A percentile compares a stretch with the other conserved stretches of the same genome.
Evolutionary conservation across 1,284 basidiomycete species (phyloP).

Genomic region (Pyrrhoderma noxium): DNA sequence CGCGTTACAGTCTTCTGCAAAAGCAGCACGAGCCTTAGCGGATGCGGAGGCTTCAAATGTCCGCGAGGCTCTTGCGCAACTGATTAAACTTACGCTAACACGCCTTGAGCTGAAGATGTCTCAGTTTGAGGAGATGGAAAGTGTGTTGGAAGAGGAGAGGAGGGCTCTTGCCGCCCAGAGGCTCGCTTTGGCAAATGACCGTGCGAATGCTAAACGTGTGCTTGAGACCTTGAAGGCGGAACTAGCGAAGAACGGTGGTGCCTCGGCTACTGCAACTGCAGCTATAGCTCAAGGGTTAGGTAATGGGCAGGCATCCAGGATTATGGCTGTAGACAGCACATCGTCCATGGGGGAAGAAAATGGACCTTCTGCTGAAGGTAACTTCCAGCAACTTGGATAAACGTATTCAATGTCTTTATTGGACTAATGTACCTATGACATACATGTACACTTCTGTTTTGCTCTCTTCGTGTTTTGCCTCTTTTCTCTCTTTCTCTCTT

Average conservation of each 20-base stretch:
- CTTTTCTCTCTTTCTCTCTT: not conserved
- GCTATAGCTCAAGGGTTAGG: too few species aligned
- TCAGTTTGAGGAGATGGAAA: constrained; percentile 89
- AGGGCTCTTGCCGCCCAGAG: constrained; percentile 65
- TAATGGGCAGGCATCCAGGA: too few species aligned
- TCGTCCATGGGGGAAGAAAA: constrained; percentile 27
- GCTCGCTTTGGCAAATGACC: constrained; percentile 58
- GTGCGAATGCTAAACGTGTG: constrained; percentile 56
- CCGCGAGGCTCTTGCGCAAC: constrained; percentile 70
- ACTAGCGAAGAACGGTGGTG: constrained; percentile 36
- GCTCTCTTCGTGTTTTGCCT: constrained; percentile 1
- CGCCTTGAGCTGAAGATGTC: constrained; percentile 93
- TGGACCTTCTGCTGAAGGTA: constrained; percentile 29
- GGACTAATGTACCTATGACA: not conserved
- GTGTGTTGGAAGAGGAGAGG: constrained; percentile 81
- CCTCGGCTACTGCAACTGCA: too few species aligned
- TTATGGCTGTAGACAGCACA: constrained; percentile 21
- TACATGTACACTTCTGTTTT: constrained; percentile 1
- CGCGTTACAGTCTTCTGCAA: constrained; percentile 85
- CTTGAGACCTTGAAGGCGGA: constrained; percentile 58
- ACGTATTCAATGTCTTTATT: not conserved
- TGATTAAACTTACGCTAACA: constrained; percentile 87
- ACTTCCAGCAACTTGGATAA: constrained; percentile 26
- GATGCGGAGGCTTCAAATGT: constrained; percentile 83
- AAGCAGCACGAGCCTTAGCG: constrained; percentile 78